Percentiles rank a stretch among this genome's conserved stretches.
These are phyloP conservation scores for Suhomyces coccinellae DNA, from an alignment of 1,139 yeast genomes.

Conservation along the genomic window DNA sequence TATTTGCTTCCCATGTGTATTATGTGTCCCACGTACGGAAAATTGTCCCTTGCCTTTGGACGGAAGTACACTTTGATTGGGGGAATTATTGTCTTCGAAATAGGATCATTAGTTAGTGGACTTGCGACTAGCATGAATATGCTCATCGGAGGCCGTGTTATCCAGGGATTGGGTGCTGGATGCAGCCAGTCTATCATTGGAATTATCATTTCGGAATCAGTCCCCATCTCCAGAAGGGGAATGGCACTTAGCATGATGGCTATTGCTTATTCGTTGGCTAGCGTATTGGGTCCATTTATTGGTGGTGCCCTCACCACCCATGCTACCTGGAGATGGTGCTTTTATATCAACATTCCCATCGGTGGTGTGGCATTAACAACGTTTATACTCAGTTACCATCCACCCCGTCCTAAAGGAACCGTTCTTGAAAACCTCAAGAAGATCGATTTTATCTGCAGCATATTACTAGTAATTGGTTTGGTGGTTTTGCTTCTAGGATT, in stretches of 20 bases:
- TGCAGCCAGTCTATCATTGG: conserved; percentile 21
- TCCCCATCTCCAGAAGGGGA: conserved; percentile 22
- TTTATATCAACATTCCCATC: conserved; percentile 27
- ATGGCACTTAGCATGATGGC: conserved; percentile 22
- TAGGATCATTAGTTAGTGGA: conserved; percentile 23
- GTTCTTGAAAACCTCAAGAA: conserved; percentile 8
- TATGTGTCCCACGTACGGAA: conserved; percentile 25
- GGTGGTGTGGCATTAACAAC: conserved; percentile 23
- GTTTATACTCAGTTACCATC: conserved; percentile 19
- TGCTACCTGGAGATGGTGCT: conserved; percentile 30
- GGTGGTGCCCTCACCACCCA: conserved; percentile 27
- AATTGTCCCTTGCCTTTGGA: conserved; percentile 25
- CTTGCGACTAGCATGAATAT: conserved; percentile 22
- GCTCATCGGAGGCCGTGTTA: conserved; percentile 26
- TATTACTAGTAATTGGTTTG: conserved; percentile 18
- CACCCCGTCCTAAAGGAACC: conserved; percentile 18
- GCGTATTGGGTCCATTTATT: conserved; percentile 26
- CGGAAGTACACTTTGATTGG: conserved; percentile 20
- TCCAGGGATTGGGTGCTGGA: conserved; percentile 27
- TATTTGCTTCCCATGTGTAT: conserved; percentile 25
- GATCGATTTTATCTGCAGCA: conserved; percentile 21
- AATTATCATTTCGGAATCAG: conserved; percentile 23
- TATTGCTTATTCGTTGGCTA: conserved; percentile 22
- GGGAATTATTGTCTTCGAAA: conserved; percentile 23
- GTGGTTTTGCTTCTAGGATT: conserved; percentile 21